Conservation (phyloP, 805 yeast genomes). For the Candida broadrunensis region DNA sequence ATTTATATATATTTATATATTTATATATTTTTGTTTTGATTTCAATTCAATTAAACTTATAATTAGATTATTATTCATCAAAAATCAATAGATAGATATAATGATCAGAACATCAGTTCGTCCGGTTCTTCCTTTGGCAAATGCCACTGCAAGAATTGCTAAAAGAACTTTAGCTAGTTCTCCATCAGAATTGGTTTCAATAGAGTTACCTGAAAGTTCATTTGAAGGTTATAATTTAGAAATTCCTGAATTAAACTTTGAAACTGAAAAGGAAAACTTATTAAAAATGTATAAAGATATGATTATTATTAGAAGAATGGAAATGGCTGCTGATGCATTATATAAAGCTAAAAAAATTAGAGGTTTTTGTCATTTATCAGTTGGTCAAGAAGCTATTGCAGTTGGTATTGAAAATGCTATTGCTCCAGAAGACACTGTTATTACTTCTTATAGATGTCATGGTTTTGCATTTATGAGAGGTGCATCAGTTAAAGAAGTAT, state of each 20-base stretch:
- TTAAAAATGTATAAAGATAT: conserved; percentile 95
- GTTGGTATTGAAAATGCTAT: conserved; percentile 97
- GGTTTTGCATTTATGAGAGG: conserved; percentile 98
- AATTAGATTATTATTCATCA: too few species aligned
- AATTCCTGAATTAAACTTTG: conserved; percentile 64
- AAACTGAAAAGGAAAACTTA: conserved; percentile 75
- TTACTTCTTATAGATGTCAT: conserved; percentile 98
- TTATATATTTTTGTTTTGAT: too few species aligned
- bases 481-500: conserved; percentile 80
- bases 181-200: conserved; percentile 36
- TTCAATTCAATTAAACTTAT: too few species aligned
- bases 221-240: conserved; percentile 83
- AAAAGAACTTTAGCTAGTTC: conserved; percentile 36
- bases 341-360: conserved; percentile 98
- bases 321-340: conserved; percentile 97
- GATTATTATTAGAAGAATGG: conserved; percentile 93
- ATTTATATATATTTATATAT: too few species aligned
- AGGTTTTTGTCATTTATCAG: conserved; percentile 98
- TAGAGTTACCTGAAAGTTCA: conserved; percentile 73
- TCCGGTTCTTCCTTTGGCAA: conserved; percentile 11
- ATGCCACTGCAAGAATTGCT: conserved; percentile 12
- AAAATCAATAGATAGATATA: too few species aligned
- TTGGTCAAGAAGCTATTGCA: conserved; percentile 98
- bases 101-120: conserved; percentile 6
- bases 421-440: conserved; percentile 78